phyloP scores from a whole-genome alignment of 129 eudicot species.

The Flaveria trinervia region DNA sequence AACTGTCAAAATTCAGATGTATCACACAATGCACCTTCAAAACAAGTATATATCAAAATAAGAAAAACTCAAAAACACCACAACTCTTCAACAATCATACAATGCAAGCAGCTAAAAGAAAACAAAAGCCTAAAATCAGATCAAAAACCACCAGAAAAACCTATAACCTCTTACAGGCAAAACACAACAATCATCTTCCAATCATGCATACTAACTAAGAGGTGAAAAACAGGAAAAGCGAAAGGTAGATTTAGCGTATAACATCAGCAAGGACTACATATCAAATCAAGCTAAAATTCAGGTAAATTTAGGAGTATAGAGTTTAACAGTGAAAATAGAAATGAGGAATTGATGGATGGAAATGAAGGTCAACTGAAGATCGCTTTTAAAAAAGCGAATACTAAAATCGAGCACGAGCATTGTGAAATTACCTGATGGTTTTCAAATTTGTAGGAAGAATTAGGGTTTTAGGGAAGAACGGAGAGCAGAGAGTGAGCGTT shows the following conservation, averaged over 20 bases:
- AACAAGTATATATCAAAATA: not conserved
- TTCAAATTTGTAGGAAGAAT: not conserved
- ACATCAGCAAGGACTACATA: not conserved
- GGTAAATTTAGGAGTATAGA: not conserved
- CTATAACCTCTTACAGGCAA: not conserved
- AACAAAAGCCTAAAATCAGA: constrained; percentile 7
- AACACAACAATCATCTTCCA: not conserved
- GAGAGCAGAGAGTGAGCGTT: not conserved
- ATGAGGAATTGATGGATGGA: not conserved
- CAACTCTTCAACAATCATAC: constrained; percentile 11
- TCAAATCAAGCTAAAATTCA: constrained; percentile 3
- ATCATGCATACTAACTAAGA: not conserved
- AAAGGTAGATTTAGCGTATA: not conserved
- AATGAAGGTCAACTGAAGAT: constrained; percentile 12
- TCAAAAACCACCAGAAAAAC: constrained; percentile 11
- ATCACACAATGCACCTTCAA: constrained; percentile 9
- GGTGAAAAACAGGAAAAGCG: not conserved
- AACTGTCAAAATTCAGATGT: not conserved
- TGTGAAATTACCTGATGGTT: constrained; percentile 25
- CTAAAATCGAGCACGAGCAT: constrained; percentile 8
- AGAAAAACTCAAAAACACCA: not conserved
- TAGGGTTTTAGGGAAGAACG: constrained; percentile 32
- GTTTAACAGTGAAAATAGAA: not conserved
- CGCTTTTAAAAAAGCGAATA: not conserved
- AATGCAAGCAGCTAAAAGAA: constrained; percentile 16